Evolutionary conservation across 768 basidiomycete genomes (phyloP).

Genomic region (Amanita exitialis): DNA sequence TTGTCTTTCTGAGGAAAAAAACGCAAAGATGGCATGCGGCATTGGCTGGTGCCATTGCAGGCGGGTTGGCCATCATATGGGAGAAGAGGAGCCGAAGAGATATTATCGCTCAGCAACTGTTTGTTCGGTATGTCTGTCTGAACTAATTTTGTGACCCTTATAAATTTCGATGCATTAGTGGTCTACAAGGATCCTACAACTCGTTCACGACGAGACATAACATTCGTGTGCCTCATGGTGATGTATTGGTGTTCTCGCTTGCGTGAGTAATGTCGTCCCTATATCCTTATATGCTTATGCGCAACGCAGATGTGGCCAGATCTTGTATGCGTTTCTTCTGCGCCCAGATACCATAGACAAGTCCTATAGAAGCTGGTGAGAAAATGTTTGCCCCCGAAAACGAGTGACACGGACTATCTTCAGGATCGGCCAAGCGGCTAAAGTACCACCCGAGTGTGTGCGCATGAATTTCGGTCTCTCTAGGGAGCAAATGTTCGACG

Average conservation of each 20-base stretch:
- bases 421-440: constrained; percentile 68
- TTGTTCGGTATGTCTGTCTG: constrained; percentile 57
- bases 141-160: neutral
- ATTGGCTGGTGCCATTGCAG: constrained; percentile 67
- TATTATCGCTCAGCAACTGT: constrained; percentile 77
- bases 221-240: constrained; percentile 73
- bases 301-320: constrained; percentile 63
- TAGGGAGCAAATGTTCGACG: constrained; percentile 43
- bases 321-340: constrained; percentile 69
- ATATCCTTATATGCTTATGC: neutral
- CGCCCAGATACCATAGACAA: constrained; percentile 78
- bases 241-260: constrained; percentile 69
- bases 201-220: constrained; percentile 57
- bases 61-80: constrained; percentile 64
- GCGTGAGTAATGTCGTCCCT: constrained; percentile 33
- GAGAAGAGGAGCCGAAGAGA: constrained; percentile 59
- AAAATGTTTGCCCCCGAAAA: neutral
- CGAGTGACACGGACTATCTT: neutral
- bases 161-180: constrained; percentile 31
- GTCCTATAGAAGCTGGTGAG: constrained; percentile 68
- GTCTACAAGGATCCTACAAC: constrained; percentile 86
- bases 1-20: constrained; percentile 52
- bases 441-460: constrained; percentile 49
- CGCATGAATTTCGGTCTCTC: constrained; percentile 53
- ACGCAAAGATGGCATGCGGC: constrained; percentile 74